phyloP scores from a whole-genome alignment of 257 asterid species.

The Plantago ovata region DNA sequence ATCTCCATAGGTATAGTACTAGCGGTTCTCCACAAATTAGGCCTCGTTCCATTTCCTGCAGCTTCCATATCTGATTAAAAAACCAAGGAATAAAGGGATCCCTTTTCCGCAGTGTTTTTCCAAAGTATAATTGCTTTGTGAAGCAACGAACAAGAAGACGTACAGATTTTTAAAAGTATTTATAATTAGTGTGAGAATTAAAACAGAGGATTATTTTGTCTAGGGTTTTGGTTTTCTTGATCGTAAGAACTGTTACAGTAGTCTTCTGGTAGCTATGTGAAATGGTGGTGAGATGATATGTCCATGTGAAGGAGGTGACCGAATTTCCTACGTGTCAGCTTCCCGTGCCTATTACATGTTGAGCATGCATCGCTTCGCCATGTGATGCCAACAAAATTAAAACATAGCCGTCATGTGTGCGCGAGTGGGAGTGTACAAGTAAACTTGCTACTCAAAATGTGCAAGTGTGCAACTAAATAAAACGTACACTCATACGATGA shows the following conservation, averaged over 20 bases:
- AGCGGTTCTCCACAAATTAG: not conserved
- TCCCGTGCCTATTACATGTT: conserved; percentile 16
- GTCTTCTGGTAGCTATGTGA: too few species aligned
- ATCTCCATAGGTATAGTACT: conserved; percentile 37
- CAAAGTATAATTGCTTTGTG: not conserved
- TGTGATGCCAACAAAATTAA: not conserved
- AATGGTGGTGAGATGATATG: too few species aligned
- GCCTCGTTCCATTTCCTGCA: not conserved
- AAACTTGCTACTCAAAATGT: too few species aligned
- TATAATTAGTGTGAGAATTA: not conserved
- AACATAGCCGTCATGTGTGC: too few species aligned
- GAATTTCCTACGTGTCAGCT: conserved; percentile 21
- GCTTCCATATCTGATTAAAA: conserved; percentile 14
- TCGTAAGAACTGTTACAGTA: too few species aligned
- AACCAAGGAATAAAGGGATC: not conserved
- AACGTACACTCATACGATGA: too few species aligned
- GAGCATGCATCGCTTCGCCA: conserved; percentile 27
- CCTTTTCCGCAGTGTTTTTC: conserved; percentile 1
- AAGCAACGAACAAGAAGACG: conserved; percentile 23
- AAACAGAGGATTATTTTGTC: not conserved
- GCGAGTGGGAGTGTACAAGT: too few species aligned
- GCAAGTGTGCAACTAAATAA: too few species aligned
- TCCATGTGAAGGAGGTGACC: not conserved
- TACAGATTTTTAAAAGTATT: not conserved
- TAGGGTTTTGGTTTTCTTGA: not conserved